phyloP scores from a whole-genome alignment of 2,329 filamentous ascomycete species.

The Graphium sp. region DNA sequence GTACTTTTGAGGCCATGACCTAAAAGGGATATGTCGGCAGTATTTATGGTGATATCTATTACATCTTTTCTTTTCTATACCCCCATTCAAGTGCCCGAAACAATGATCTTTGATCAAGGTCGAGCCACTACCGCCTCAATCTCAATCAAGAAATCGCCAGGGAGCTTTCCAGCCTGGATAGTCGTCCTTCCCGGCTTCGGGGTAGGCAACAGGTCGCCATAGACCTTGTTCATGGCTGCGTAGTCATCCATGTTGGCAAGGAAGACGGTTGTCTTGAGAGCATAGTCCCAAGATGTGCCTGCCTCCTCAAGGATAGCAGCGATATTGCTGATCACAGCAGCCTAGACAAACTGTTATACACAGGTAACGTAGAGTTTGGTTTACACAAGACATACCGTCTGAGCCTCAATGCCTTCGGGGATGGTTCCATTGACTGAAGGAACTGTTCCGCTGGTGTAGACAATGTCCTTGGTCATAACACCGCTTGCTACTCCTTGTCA shows the following conservation, averaged over 20 bases:
- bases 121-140: slow-evolving; percentile 7
- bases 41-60: too few species aligned
- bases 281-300: slow-evolving; percentile 8
- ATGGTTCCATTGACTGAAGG: slow-evolving; percentile 8
- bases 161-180: slow-evolving; percentile 7
- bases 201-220: slow-evolving; percentile 7
- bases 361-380: slow-evolving; percentile 2
- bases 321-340: slow-evolving; percentile 7
- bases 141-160: slow-evolving; percentile 7
- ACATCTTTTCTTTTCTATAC: too few species aligned
- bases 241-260: slow-evolving; percentile 9
- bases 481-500: slow-evolving; percentile 5
- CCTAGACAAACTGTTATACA: neutral
- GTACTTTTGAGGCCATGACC: too few species aligned
- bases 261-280: slow-evolving; percentile 8
- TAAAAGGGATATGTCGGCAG: too few species aligned
- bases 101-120: too few species aligned
- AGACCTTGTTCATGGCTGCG: slow-evolving; percentile 8
- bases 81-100: too few species aligned
- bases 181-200: slow-evolving; percentile 6
- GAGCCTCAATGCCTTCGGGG: slow-evolving; percentile 8
- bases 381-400: slow-evolving; percentile 6
- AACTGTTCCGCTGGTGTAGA: slow-evolving; percentile 7
- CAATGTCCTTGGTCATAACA: slow-evolving; percentile 6
- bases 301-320: slow-evolving; percentile 8